Evolutionary conservation across 441 rosid species (phyloP), one percentile per base, ranked within the genome.

Genomic region (Daphne laureola): DNA sequence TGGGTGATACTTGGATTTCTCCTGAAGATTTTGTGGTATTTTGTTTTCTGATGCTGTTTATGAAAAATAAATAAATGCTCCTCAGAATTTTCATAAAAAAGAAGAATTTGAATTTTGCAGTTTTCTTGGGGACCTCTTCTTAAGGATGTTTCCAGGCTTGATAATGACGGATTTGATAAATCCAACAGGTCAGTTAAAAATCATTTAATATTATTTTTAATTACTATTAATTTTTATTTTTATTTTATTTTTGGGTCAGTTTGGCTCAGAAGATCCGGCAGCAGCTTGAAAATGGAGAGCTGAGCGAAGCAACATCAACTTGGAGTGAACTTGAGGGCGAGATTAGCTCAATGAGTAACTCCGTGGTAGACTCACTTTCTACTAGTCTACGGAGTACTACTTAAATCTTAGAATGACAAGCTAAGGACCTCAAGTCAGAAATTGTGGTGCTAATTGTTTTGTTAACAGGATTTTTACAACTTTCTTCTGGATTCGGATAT

Each of bases 1-100:
- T 87, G 66, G 95, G 96, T 58, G 79, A 91, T 64, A 79, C 81
- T 68, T 87, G 96, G 98, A 87, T 86, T 58, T 91, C 96, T 43
- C 96, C 95, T 3, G 93, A 86, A 74, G 96, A 91, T 74, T 91
- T 78, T 71, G 96, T 84, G 74, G 97, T 87, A 50, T 42, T 31
- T 13, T 42, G 2, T n/a, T n/a, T 43, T 14, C 0, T 5, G 43
- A 16, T 14, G 56, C 17, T 17, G 0, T n/a, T 16, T 14, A 46
- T n/a, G 43, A 25, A 2, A n/a, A n/a, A n/a, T n/a, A n/a, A 51
- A 51, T 51, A 4, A 13, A 31, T 3, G 17, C 15, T 6, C 11
- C 15, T 12, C 36, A 46, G 17, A 25, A 51, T 41, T 52, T 23
- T 21, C n/a, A 46, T 13, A 50, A 45, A 13, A 51, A 13, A 25